Evolutionary conservation across 257 asterid species (phyloP).

Genomic region (Primulina eburnea): DNA sequence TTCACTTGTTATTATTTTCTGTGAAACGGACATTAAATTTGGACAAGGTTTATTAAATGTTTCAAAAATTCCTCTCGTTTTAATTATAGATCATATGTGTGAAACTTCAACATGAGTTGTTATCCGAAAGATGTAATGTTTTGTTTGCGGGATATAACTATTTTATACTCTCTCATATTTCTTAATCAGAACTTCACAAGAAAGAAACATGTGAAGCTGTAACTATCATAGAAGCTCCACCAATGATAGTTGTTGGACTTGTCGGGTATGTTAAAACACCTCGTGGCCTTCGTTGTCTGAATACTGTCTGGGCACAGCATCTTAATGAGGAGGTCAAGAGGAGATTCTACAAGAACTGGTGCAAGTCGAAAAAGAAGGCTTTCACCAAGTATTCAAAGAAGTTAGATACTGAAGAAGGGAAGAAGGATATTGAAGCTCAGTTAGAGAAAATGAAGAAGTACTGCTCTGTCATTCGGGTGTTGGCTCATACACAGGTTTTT

Average conservation of each 20-base stretch:
- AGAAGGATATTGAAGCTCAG: constrained; percentile 56
- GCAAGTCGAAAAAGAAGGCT: constrained; percentile 73
- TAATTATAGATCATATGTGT: too few species aligned
- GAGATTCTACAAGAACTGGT: constrained; percentile 78
- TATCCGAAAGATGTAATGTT: neutral
- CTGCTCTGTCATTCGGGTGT: constrained; percentile 60
- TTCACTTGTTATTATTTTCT: too few species aligned
- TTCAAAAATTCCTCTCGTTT: too few species aligned
- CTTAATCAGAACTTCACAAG: constrained; percentile 66
- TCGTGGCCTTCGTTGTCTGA: constrained; percentile 68
- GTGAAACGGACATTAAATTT: too few species aligned
- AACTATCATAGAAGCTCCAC: constrained; percentile 73
- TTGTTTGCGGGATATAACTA: neutral
- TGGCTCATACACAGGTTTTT: constrained; percentile 80
- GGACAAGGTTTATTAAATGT: too few species aligned
- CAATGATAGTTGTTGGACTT: constrained; percentile 75
- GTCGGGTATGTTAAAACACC: constrained; percentile 84
- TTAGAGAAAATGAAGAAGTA: constrained; percentile 74
- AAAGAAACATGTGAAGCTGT: constrained; percentile 89
- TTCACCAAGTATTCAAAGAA: constrained; percentile 65
- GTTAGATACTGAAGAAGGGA: constrained; percentile 56
- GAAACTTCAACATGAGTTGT: neutral
- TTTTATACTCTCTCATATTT: neutral
- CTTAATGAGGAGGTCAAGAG: constrained; percentile 72
- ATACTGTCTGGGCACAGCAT: constrained; percentile 82